phyloP scores from a whole-genome alignment of 495 filamentous ascomycete genomes.

The Hyaloscypha bicolor region DNA sequence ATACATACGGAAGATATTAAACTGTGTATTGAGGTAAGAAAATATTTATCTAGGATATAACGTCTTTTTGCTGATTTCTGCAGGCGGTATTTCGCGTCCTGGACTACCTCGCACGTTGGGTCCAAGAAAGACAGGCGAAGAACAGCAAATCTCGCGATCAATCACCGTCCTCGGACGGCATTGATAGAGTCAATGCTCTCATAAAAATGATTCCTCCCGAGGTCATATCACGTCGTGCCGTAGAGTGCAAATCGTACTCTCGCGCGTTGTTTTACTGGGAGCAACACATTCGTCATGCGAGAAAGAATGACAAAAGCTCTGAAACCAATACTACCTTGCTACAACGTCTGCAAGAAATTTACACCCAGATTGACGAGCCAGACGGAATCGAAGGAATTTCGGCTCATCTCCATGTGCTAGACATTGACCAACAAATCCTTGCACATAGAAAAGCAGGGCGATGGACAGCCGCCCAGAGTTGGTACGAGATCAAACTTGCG shows the following conservation, averaged over 20 bases:
- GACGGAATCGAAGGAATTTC: slow-evolving; percentile 97
- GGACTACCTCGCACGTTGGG: slow-evolving; percentile 89
- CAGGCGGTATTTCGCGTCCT: slow-evolving; percentile 88
- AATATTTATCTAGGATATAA: neutral
- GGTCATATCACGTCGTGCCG: slow-evolving; percentile 78
- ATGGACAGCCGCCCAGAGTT: slow-evolving; percentile 97
- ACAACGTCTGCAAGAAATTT: slow-evolving; percentile 84
- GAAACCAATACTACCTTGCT: slow-evolving; percentile 60
- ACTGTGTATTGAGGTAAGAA: slow-evolving; percentile 77
- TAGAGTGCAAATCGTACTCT: slow-evolving; percentile 91
- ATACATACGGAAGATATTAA: slow-evolving; percentile 68
- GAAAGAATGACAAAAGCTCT: slow-evolving; percentile 40
- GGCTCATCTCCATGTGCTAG: slow-evolving; percentile 74
- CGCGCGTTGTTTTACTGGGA: slow-evolving; percentile 93
- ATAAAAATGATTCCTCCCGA: slow-evolving; percentile 79
- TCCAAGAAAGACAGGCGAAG: slow-evolving; percentile 72
- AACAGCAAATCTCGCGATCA: slow-evolving; percentile 19
- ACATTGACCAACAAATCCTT: slow-evolving; percentile 88
- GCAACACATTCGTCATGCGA: slow-evolving; percentile 73
- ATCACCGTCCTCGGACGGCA: neutral
- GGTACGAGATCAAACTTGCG: slow-evolving; percentile 88
- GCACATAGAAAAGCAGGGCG: slow-evolving; percentile 91
- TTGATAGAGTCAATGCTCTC: slow-evolving; percentile 60
- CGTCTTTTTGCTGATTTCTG: neutral
- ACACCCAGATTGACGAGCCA: slow-evolving; percentile 95